A percentile compares a stretch with the other conserved stretches of the same genome.
Conservation (phyloP, 1,139 yeast species). For the Torulaspora pretoriensis region DNA sequence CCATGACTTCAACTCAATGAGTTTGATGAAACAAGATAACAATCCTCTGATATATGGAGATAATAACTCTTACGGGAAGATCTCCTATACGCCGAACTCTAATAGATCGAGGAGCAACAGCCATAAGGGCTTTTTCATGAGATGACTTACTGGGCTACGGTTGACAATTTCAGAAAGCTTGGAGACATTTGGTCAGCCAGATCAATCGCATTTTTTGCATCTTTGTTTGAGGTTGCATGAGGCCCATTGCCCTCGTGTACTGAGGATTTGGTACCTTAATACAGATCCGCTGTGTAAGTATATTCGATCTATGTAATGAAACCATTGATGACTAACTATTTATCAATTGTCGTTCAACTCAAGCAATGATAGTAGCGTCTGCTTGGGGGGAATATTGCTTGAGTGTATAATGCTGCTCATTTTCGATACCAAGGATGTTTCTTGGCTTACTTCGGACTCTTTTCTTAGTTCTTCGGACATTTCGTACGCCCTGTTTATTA, state of each 20-base stretch:
- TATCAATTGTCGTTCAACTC: slow-evolving; percentile 7
- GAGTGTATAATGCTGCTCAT: slow-evolving; percentile 7
- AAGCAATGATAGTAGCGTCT: slow-evolving; percentile 12
- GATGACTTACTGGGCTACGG: slow-evolving; percentile 15
- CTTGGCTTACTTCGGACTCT: slow-evolving; percentile 21
- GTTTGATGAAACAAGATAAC: slow-evolving; percentile 70
- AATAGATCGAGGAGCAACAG: slow-evolving; percentile 40
- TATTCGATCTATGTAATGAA: neutral
- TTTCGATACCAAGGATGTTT: slow-evolving; percentile 7
- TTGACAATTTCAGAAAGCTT: too few species aligned
- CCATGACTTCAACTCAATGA: slow-evolving; percentile 81
- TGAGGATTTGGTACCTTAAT: neutral
- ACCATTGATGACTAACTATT: neutral
- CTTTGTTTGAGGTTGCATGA: too few species aligned
- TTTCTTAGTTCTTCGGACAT: slow-evolving; percentile 45
- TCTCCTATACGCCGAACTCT: slow-evolving; percentile 55
- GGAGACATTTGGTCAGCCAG: too few species aligned
- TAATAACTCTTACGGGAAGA: slow-evolving; percentile 56
- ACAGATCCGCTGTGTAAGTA: neutral
- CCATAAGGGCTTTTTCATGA: slow-evolving; percentile 39
- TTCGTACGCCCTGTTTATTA: slow-evolving; percentile 48
- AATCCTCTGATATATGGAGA: slow-evolving; percentile 49
- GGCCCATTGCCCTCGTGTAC: too few species aligned
- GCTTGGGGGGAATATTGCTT: neutral
- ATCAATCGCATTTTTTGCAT: too few species aligned